These are phyloP conservation scores for Naegleria fowleri DNA, from an alignment of 208 protist genomes.

Conservation along the genomic window DNA sequence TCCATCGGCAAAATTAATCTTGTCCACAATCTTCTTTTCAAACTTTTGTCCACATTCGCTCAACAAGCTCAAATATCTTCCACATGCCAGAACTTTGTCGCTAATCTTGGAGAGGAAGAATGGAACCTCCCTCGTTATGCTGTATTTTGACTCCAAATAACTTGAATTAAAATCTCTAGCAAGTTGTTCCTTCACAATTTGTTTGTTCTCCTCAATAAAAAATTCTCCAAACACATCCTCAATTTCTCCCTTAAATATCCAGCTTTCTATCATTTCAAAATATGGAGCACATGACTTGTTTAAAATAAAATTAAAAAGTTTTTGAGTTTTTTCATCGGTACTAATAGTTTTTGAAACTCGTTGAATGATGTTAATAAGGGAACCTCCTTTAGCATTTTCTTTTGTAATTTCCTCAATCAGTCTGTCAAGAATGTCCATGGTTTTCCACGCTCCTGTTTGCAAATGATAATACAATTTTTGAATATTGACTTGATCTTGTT, in stretches of 20 bases:
- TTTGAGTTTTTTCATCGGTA: conserved; percentile 31
- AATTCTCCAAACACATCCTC: conserved; percentile 51
- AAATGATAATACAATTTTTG: conserved; percentile 50
- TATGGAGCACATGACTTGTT: conserved; percentile 34
- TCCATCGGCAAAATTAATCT: conserved; percentile 37
- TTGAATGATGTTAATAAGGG: conserved; percentile 35
- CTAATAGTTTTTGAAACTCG: background rate
- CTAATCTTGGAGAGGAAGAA: conserved; percentile 35
- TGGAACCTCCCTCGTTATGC: conserved; percentile 35
- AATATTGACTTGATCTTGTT: conserved; percentile 15
- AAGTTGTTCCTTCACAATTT: conserved; percentile 37
- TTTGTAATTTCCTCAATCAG: background rate
- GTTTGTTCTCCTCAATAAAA: conserved; percentile 41
- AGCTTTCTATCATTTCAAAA: conserved; percentile 44
- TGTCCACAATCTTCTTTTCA: background rate
- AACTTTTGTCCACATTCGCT: conserved; percentile 41
- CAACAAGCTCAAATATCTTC: conserved; percentile 60
- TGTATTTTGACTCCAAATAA: conserved; percentile 45
- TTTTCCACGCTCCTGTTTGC: conserved; percentile 34
- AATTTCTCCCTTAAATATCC: conserved; percentile 45
- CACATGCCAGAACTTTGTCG: conserved; percentile 45
- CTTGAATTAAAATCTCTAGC: conserved; percentile 37
- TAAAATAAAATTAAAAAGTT: conserved; percentile 38
- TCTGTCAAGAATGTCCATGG: conserved; percentile 35
- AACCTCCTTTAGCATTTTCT: conserved; percentile 18